Base-by-base conservation (phyloP, 345 rosid genomes). In the Trapa bicornis region DNA sequence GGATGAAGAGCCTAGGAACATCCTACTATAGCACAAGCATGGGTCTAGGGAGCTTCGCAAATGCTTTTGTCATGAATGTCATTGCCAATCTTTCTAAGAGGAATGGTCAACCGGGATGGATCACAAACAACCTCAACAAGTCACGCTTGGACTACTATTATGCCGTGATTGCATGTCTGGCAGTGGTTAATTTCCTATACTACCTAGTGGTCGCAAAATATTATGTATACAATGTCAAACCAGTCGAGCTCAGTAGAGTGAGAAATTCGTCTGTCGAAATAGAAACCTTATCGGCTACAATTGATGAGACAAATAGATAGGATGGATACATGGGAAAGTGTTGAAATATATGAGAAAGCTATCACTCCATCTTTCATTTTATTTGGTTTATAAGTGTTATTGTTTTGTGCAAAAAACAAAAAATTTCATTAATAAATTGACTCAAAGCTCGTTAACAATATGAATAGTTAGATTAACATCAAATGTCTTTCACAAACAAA, bases 1-100 rank as follows among this genome's bases (percentile, higher is more conserved):
- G 85, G 42, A 89, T 86, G 98, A 92, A 92, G 65, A 85, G 98
- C 53, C 73, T 92, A 0, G 96, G 96, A 29, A 83, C 96, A n/a
- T 83, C 96, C 0, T 88, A 85, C 71, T 88, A 81, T 57, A 71
- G 80, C 0, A 85, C 75, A 8, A 78, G 87, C 74, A 22, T 89
- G 54, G 96, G 86, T 11, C 41, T 92, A 5, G 96, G 96, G 57
- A 74, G 79, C 66, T 89, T 86, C 75, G 37, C 86, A 29, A 89
- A 93, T 14, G 85, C 85, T 56, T 82, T 85, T 65, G 47, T 92
- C 61, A 76, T 88, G 13, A 67, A 73, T 0, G 72, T 80, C 0
- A 86, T 85, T 36, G 76, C 96, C 11, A 53, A 78, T 63, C 37
- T 86, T 12, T 86, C 91, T 0, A 80, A 74, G 71, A 77, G 52